A percentile compares a stretch with the other conserved stretches of the same genome.
Conservation (phyloP, 768 basidiomycete species). For the Phaffia australis region DNA sequence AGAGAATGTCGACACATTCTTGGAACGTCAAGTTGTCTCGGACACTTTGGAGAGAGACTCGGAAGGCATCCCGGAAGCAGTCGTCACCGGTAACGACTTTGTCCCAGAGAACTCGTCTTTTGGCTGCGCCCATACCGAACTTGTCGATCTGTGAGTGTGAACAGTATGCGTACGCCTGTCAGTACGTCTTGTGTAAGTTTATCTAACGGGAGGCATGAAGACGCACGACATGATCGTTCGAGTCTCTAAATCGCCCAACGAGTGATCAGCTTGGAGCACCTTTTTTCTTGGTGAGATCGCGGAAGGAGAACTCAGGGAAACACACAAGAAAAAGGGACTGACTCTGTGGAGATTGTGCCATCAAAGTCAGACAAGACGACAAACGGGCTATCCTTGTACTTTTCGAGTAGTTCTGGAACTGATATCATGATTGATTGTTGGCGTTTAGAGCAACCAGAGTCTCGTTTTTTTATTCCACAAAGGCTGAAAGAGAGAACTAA, state of each 20-base stretch:
- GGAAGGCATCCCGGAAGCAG: constrained; percentile 22
- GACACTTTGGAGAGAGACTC: constrained; percentile 8
- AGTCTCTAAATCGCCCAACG: not conserved
- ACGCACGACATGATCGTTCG: constrained; percentile 8
- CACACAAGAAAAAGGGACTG: not conserved
- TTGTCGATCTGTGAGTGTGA: not conserved
- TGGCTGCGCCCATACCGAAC: constrained; percentile 17
- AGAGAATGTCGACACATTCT: constrained; percentile 10
- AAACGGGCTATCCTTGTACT: constrained; percentile 21
- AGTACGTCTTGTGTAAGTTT: not conserved
- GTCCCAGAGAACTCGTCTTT: constrained; percentile 19
- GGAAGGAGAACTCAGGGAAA: not conserved
- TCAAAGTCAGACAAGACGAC: constrained; percentile 24
- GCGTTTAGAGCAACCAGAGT: not conserved
- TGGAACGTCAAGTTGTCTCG: not conserved
- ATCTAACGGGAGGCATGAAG: not conserved
- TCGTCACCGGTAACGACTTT: constrained; percentile 24
- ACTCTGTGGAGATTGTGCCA: not conserved
- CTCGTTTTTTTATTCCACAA: not conserved
- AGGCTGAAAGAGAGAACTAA: no score
- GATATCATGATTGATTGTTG: constrained; percentile 12
- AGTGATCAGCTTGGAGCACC: not conserved
- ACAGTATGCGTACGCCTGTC: not conserved
- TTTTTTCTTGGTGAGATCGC: not conserved
- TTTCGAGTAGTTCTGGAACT: constrained; percentile 13